These are phyloP conservation scores for Chrysanthemum lavandulifolium DNA, from an alignment of 129 eudicot species.

Conservation along the genomic window DNA sequence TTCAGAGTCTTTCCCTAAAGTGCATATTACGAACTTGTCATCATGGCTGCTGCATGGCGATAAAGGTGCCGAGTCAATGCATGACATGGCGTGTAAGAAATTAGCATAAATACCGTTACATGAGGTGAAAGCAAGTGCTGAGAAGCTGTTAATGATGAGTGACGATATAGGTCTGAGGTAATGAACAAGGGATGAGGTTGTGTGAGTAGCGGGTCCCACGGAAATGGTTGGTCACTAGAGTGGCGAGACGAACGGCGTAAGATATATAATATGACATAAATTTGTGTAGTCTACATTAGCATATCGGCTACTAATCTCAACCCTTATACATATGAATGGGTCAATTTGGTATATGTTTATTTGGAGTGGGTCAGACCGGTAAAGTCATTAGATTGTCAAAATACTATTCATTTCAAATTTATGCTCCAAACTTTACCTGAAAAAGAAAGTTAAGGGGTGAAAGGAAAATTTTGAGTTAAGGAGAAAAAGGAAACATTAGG, in stretches of 20 bases:
- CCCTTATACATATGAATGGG: too few species aligned
- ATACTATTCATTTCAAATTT: too few species aligned
- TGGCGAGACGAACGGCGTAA: conserved; percentile 73
- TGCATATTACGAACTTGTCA: conserved; percentile 44
- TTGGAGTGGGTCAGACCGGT: too few species aligned
- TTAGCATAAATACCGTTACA: conserved; percentile 59
- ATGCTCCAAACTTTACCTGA: too few species aligned
- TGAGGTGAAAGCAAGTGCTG: conserved; percentile 82
- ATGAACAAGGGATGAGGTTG: conserved; percentile 51
- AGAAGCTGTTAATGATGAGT: conserved; percentile 42
- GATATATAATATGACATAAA: not conserved
- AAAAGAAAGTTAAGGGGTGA: too few species aligned
- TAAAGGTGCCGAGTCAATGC: conserved; percentile 34
- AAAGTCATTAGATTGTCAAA: too few species aligned
- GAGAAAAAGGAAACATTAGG: too few species aligned
- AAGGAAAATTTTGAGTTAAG: too few species aligned
- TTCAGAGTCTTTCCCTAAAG: conserved; percentile 73
- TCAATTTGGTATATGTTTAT: too few species aligned
- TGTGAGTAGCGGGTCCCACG: conserved; percentile 51
- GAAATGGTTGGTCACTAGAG: conserved; percentile 81
- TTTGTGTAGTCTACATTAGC: too few species aligned
- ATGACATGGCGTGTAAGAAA: conserved; percentile 50
- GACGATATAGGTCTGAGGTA: conserved; percentile 14
- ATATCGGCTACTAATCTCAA: too few species aligned
- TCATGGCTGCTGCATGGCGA: conserved; percentile 35